A percentile compares a stretch with the other conserved stretches of the same genome.
Evolutionary conservation across 1,284 basidiomycete species (phyloP).

Genomic region (Sanghuangporus sanghuang): DNA sequence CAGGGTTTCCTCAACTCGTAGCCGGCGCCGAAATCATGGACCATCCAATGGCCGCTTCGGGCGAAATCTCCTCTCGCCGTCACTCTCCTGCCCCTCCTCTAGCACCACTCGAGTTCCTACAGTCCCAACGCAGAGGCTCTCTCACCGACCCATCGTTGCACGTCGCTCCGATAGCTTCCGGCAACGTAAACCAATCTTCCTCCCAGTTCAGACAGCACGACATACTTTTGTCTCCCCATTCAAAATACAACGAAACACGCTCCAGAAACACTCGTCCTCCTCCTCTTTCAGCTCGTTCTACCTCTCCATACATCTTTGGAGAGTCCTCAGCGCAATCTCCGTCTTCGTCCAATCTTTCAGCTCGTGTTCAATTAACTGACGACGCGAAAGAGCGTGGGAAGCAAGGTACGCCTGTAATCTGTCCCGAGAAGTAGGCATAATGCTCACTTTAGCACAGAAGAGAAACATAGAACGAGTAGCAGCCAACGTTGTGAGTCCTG

Average conservation of each 20-base stretch:
- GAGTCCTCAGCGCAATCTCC: conserved; percentile 46
- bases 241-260: conserved; percentile 28
- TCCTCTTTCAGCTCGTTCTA: conserved; percentile 45
- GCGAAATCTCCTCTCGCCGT: conserved; percentile 26
- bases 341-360: conserved; percentile 44
- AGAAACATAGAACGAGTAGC: conserved; percentile 1
- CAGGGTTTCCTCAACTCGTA: conserved; percentile 2
- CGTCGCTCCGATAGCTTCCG: conserved; percentile 37
- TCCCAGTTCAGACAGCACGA: conserved; percentile 25
- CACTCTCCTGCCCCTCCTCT: conserved; percentile 44
- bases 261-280: conserved; percentile 28
- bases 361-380: conserved; percentile 42
- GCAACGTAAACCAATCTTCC: conserved; percentile 23
- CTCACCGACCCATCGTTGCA: conserved; percentile 77
- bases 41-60: conserved; percentile 16
- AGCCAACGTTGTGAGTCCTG: conserved; percentile 10
- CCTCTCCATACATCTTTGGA: conserved; percentile 66
- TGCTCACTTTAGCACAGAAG: conserved; percentile 3
- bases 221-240: conserved; percentile 27
- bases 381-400: conserved; percentile 16
- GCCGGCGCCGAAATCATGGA: conserved; percentile 16
- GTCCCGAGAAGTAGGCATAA: conserved; percentile 15
- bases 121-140: conserved; percentile 72
- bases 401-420: conserved; percentile 25
- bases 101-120: conserved; percentile 69